These are phyloP conservation scores for Fusarium sp. DNA, from an alignment of 2,329 filamentous ascomycete genomes.

Conservation along the genomic window DNA sequence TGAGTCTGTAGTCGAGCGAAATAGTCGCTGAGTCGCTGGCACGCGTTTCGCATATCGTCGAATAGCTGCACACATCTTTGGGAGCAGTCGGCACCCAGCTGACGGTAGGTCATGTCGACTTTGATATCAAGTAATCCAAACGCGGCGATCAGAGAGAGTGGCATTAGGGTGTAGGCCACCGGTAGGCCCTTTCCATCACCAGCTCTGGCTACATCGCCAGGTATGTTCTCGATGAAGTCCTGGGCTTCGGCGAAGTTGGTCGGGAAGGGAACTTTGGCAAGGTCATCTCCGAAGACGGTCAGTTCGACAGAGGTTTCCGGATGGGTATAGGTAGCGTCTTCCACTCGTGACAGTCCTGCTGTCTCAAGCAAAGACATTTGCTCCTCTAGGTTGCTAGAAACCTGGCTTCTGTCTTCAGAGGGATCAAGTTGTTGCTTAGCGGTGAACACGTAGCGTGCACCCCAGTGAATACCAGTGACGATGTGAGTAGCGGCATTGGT, in stretches of 20 bases:
- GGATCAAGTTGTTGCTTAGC: neutral
- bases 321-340: neutral
- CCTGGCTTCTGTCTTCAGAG: neutral
- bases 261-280: neutral
- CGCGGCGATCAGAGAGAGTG: neutral
- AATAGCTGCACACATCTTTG: constrained; percentile 2
- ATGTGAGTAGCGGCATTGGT: neutral
- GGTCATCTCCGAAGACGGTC: neutral
- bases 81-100: neutral
- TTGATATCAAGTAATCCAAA: neutral
- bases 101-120: neutral
- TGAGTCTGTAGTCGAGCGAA: neutral
- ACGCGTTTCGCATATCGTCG: neutral
- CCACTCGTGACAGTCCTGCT: neutral
- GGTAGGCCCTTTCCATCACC: neutral
- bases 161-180: neutral
- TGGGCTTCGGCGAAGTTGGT: neutral
- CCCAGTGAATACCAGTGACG: neutral
- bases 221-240: neutral
- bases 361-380: neutral
- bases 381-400: neutral
- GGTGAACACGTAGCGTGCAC: neutral
- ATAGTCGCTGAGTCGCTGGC: neutral
- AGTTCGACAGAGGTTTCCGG: neutral
- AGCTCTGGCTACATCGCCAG: neutral